Conservation (phyloP, 768 basidiomycete genomes). For the Podaxis sp. region DNA sequence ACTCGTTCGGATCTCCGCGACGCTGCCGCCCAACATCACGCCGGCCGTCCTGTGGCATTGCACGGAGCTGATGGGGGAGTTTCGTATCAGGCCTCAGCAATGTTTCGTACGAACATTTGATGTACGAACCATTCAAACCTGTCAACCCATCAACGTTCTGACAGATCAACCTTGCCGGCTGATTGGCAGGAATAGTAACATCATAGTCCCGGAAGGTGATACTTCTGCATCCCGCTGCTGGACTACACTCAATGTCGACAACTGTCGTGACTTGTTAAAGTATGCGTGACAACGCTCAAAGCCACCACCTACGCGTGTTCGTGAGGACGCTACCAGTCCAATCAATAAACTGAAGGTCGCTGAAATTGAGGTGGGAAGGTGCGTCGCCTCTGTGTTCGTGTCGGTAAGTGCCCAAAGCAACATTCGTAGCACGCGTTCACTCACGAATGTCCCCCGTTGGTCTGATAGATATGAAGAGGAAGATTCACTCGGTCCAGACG, state of each 20-base stretch:
- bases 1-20: background rate
- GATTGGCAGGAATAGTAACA: slow-evolving; percentile 36
- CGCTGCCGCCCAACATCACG: background rate
- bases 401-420: slow-evolving; percentile 23
- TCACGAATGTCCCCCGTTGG: slow-evolving; percentile 15
- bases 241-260: slow-evolving; percentile 52
- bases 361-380: slow-evolving; percentile 44
- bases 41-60: slow-evolving; percentile 10
- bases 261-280: slow-evolving; percentile 28
- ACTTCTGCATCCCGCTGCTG: slow-evolving; percentile 43
- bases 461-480: slow-evolving; percentile 12
- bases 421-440: background rate
- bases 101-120: background rate
- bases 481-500: slow-evolving; percentile 43
- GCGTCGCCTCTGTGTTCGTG: slow-evolving; percentile 36
- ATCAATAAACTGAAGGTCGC: slow-evolving; percentile 44
- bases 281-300: background rate
- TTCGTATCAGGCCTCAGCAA: background rate
- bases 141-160: slow-evolving; percentile 43
- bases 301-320: slow-evolving; percentile 26
- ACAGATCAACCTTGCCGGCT: slow-evolving; percentile 41
- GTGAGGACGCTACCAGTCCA: slow-evolving; percentile 48
- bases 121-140: slow-evolving; percentile 34
- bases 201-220: slow-evolving; percentile 43
- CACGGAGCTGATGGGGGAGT: slow-evolving; percentile 8